A percentile compares a stretch with the other conserved stretches of the same genome.
Evolutionary conservation across 441 rosid genomes (phyloP).

Genomic region (Manihot esculenta): DNA sequence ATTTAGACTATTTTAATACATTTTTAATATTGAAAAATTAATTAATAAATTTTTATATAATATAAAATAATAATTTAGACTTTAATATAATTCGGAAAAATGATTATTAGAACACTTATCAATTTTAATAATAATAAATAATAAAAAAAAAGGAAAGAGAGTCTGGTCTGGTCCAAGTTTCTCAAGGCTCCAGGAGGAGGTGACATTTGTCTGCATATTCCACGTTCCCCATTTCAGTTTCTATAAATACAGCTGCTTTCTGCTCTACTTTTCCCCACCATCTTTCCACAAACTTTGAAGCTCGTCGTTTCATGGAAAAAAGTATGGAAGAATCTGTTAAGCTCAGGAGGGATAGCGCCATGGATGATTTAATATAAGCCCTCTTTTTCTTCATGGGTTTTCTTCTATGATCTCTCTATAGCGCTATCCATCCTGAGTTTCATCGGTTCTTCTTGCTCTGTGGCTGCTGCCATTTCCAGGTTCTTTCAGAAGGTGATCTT

Average conservation of each 20-base stretch:
- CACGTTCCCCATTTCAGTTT: conserved; percentile 23
- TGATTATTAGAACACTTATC: too few relatives aligned
- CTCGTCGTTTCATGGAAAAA: not conserved
- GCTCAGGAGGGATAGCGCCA: conserved; percentile 99
- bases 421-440: conserved; percentile 99
- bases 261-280: not conserved
- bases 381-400: too few relatives aligned
- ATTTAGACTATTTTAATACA: too few relatives aligned
- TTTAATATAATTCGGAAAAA: too few relatives aligned
- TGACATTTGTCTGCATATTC: conserved; percentile 39
- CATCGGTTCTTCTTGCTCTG: conserved; percentile 69
- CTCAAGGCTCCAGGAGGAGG: conserved; percentile 31
- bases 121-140: too few relatives aligned
- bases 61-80: too few relatives aligned
- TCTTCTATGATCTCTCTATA: conserved; percentile 14
- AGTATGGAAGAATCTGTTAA: conserved; percentile 64
- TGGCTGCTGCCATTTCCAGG: not conserved
- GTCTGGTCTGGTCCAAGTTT: conserved; percentile 4
- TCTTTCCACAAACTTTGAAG: not conserved
- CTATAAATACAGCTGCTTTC: conserved; percentile 37
- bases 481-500: not conserved
- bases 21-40: too few relatives aligned
- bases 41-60: too few relatives aligned
- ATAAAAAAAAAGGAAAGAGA: not conserved
- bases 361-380: conserved; percentile 6